These are phyloP conservation scores for Avena eriantha DNA, from an alignment of 176 grass and related monocot genomes.

Conservation along the genomic window DNA sequence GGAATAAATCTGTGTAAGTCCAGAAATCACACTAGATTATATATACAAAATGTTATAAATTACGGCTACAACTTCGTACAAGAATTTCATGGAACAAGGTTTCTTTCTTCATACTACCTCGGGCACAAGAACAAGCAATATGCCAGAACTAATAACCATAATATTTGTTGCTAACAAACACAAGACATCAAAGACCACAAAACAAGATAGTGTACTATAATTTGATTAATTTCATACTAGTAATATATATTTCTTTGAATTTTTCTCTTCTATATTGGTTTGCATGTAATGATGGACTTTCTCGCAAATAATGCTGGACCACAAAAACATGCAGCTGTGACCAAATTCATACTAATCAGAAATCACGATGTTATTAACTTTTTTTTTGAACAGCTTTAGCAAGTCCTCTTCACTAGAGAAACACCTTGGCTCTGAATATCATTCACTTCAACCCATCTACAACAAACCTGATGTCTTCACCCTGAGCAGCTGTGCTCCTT, in stretches of 20 bases:
- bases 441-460: constrained; percentile 32
- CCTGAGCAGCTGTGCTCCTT: constrained; percentile 69
- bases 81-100: background rate
- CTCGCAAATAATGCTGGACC: background rate
- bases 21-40: constrained; percentile 32
- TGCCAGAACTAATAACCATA: background rate
- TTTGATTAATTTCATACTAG: background rate
- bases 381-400: background rate
- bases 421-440: constrained; percentile 7
- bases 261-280: background rate
- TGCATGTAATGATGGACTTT: background rate
- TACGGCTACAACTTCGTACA: constrained; percentile 22
- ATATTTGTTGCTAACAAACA: constrained; percentile 21
- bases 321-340: background rate
- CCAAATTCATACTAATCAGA: background rate
- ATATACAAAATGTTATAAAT: constrained; percentile 21
- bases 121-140: constrained; percentile 3
- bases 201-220: background rate
- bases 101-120: background rate
- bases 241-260: background rate
- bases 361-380: background rate
- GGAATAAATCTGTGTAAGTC: constrained; percentile 44
- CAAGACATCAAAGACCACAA: background rate
- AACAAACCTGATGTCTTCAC: constrained; percentile 96
- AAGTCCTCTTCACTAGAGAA: constrained; percentile 25